Evolutionary conservation across 768 basidiomycete species (phyloP), one percentile per base, ranked within the genome.

Genomic region (Kwoniella heveanensis): DNA sequence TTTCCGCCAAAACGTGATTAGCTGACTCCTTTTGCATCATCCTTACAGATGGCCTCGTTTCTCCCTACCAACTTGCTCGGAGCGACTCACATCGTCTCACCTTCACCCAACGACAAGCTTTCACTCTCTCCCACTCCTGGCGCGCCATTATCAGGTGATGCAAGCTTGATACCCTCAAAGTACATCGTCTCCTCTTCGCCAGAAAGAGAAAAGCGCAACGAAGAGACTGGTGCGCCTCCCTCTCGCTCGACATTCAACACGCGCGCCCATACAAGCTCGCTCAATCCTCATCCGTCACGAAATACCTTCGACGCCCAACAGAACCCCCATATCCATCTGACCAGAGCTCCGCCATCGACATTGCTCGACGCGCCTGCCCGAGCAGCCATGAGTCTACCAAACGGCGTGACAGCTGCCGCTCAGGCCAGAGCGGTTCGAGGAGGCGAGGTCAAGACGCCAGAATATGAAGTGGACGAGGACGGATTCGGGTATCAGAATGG

Each of bases 361-460:
- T 62, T 73, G 32, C 63, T 74, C 17, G 78, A 79, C 59, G 78
- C 78, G 25, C 78, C 78, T 7, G 77, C 77, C 15, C 48, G 78
- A 63, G 78, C 78, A 39, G 78, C 78, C 19, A 58, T 79, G 70
- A 73, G 66, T 48, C 60, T 80, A 56, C 79, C 79, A 0, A 80
- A 80, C 60, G 71, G 59, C 1, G 21, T 57, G 1, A 78, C 79
- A 17, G 69, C 76, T n/a, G 29, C 53, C 6, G 74, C 65, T 17
- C 79, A 80, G 54, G 79, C 79, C 32, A 57, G 74, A 48, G 77
- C 79, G 9, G 65, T 78, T 13, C 54, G 76, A 26, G 72, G 70
- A 15, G 73, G 70, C 22, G 74, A 73, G 27, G 63, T 60, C 21
- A 66, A 49, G 26, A 77, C 76, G 9, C 74, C 74, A 13, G 74